Base-by-base conservation (phyloP, 2,329 filamentous ascomycete genomes). In the Colletotrichum trifolii region DNA sequence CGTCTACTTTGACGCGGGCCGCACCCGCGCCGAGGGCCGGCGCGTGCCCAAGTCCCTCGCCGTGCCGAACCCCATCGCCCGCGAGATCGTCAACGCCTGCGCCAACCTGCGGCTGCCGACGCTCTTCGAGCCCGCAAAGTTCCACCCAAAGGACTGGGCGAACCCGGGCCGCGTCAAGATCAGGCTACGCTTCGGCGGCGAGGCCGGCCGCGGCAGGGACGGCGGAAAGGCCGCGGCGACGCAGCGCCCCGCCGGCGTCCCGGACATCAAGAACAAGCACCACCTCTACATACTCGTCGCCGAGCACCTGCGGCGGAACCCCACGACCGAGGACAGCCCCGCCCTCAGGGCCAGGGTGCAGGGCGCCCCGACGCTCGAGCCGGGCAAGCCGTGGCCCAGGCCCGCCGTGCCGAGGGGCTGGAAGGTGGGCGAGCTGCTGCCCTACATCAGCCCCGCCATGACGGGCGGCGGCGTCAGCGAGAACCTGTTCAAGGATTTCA, bases 91-190 rank as follows among this genome's bases (percentile, higher is more conserved):
- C 48, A 90, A 92, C 75, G 95, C 94, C n/a, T 92, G 92, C 77
- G 89, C 89, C 46, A 80, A 84, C 49, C 85, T 97, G 66, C 87
- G 90, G 36, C 81, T 93, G 40, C 85, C 87, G 67, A 89, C 91
- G 47, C 89, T 96, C 8, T 91, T 97, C 76, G 96, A 99, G 81
- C 93, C 94, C 1, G 91, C 91, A 74, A 97, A 97, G 83, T 86
- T 89, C 66, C 96, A 99, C 78, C 96, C 96, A 7, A 95, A 96
- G 80, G 96, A 99, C 82, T 99, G 96, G 96, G 90, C 91, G 61
- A 99, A 99, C 81, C 96, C 96, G 11, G 96, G 96, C 4, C 86
- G 96, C 64, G 92, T 98, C 68, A 89, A 92, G 71, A 88, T 98
- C 54, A 62, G 65, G 49, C 55, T 67, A 17, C 67, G 60, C 9